These are phyloP conservation scores for Dothistroma pini DNA, from an alignment of 2,329 filamentous ascomycete species.

Conservation along the genomic window DNA sequence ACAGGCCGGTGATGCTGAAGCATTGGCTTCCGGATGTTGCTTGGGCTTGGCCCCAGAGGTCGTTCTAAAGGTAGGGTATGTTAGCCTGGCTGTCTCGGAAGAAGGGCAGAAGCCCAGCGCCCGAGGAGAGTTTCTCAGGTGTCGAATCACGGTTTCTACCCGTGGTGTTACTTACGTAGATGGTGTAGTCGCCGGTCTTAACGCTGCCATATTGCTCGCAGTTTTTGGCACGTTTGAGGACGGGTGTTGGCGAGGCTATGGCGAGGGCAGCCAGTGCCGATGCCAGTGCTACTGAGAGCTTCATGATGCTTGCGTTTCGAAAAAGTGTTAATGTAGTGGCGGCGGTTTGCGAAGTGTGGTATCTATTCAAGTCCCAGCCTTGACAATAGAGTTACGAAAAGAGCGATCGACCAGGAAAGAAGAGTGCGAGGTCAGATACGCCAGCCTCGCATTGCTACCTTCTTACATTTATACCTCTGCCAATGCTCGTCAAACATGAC, in stretches of 20 bases:
- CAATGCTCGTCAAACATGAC: not conserved
- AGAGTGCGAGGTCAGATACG: not conserved
- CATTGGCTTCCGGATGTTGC: conserved; percentile 47
- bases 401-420: not conserved
- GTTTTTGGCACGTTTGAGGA: conserved; percentile 18
- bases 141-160: no score
- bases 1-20: conserved; percentile 41
- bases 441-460: not conserved
- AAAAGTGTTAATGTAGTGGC: not conserved
- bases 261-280: not conserved
- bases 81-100: not conserved
- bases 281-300: not conserved
- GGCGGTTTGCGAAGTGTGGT: not conserved
- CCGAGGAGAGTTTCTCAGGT: no score
- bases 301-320: not conserved
- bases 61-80: conserved; percentile 19
- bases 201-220: conserved; percentile 33
- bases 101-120: no score
- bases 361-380: conserved; percentile 6
- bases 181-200: conserved; percentile 33
- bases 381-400: not conserved
- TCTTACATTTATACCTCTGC: not conserved
- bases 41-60: conserved; percentile 43
- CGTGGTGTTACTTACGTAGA: conserved; percentile 23
- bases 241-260: not conserved